Evolutionary conservation across 2,329 filamentous ascomycete species (phyloP), one percentile per base, ranked within the genome.

Genomic region (Fusarium solani-melongenae): DNA sequence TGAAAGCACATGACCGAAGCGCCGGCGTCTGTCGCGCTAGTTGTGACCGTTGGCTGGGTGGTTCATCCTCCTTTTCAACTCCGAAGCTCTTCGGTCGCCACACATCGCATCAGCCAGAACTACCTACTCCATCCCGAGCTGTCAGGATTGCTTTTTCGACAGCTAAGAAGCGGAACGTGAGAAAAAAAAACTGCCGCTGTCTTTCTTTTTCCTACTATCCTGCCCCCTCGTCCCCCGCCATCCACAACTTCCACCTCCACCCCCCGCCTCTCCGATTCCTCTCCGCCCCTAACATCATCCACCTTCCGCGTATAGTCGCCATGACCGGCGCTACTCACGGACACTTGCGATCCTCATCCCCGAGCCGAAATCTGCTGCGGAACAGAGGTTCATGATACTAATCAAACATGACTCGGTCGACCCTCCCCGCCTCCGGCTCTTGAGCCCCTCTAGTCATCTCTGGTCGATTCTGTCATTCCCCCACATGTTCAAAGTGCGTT

Each of bases 21-120:
- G 72, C 62, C 69, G 44, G 71, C 64, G 64, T 67, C 69, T 76
- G 69, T 67, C 66, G 60, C 73, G 71, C 73, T 74, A 73, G 58
- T 41, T 9, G 34, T 41, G 36, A 27, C 62, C 38, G 27, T 59
- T 53, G 41, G 33, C n/a, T 38, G 8, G 44, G 15, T 24, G 24
- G 22, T 27, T 8, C 44, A 24, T 46, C 46, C 46, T 56, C 58
- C 22, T 67, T 60, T 34, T 56, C 31, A 20, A 38, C n/a, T 27
- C 12, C 53, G 56, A 56, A 29, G 59, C 27, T 38, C 49, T 29
- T 63, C 61, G 61, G 61, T 24, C 29, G 34, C 39, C 49, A 62
- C 22, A 9, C 20, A 34, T 53, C 56, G 46, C 41, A 51, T 62
- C 49, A 33, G 31, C 24, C 36, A 22, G 11, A 65, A 55, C 22